A percentile compares a stretch with the other conserved stretches of the same genome.
phyloP scores from a whole-genome alignment of 352 stramenopile genomes.

The Aphanomyces stellatus region DNA sequence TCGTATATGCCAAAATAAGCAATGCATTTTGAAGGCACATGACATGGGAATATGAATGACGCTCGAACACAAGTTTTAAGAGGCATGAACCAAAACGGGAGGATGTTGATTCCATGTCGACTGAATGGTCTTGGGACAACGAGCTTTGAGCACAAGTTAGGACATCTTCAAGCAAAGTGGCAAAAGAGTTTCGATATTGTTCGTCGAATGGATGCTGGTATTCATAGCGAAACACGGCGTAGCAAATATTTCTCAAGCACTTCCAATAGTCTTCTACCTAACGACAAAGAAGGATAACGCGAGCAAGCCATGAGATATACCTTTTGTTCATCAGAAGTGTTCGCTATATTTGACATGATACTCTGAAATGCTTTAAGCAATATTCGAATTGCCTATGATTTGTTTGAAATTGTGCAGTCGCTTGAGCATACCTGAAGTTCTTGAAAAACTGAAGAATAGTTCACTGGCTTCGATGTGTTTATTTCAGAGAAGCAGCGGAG shows the following conservation, averaged over 20 bases:
- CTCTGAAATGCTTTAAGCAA: neutral
- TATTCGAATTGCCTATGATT: neutral
- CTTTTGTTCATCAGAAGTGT: neutral
- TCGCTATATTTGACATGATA: neutral
- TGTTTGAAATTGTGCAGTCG: neutral
- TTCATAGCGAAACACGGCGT: neutral
- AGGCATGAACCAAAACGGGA: neutral
- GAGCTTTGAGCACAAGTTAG: neutral
- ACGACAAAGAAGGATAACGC: neutral
- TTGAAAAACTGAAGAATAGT: neutral
- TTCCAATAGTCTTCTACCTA: neutral
- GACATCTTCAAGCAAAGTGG: neutral
- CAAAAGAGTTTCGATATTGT: neutral
- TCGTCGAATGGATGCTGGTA: neutral
- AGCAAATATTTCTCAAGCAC: neutral
- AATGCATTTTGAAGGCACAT: too few relatives aligned
- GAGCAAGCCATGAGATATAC: neutral
- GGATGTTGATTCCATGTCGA: neutral
- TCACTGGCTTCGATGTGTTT: neutral
- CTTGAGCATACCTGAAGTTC: neutral
- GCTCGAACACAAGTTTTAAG: neutral
- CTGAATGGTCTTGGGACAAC: neutral
- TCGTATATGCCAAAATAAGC: too few relatives aligned
- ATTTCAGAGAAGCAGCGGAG: neutral
- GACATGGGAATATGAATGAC: too few relatives aligned